Conservation (phyloP, 257 asterid species). For the Solanum tarijense region DNA sequence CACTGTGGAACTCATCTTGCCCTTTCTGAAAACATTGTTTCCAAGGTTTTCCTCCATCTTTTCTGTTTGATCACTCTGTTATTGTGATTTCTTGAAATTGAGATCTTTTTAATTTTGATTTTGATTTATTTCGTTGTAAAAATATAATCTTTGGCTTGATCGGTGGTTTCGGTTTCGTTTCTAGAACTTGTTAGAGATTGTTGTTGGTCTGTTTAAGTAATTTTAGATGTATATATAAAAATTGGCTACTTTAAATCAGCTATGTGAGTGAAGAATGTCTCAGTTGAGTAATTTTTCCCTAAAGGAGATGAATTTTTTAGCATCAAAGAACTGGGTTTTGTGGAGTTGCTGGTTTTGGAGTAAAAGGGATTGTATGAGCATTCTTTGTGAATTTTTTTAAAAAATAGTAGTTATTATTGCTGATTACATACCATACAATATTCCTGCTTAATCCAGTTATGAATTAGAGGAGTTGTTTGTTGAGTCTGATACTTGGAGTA, state of each 20-base stretch:
- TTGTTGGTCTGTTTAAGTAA: neutral
- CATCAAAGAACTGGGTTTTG: neutral
- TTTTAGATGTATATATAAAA: neutral
- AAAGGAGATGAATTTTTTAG: neutral
- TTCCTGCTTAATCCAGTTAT: neutral
- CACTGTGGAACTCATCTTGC: slow-evolving; percentile 18
- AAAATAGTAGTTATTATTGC: neutral
- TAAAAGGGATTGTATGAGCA: neutral
- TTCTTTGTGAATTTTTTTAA: neutral
- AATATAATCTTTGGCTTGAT: neutral
- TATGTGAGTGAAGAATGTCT: neutral
- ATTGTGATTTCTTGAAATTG: neutral
- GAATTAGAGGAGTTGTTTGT: neutral
- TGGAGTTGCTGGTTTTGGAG: neutral
- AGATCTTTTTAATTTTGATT: neutral
- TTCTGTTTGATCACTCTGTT: neutral
- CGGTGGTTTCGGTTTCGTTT: neutral
- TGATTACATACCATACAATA: neutral
- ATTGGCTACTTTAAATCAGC: neutral
- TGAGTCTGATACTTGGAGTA: neutral
- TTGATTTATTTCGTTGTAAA: neutral
- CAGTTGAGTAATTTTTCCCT: neutral
- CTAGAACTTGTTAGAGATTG: neutral
- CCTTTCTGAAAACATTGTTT: slow-evolving; percentile 3
- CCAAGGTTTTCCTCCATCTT: slow-evolving; percentile 5